These are phyloP conservation scores for Quercus phellos DNA, from an alignment of 331 rosid genomes.

Conservation along the genomic window DNA sequence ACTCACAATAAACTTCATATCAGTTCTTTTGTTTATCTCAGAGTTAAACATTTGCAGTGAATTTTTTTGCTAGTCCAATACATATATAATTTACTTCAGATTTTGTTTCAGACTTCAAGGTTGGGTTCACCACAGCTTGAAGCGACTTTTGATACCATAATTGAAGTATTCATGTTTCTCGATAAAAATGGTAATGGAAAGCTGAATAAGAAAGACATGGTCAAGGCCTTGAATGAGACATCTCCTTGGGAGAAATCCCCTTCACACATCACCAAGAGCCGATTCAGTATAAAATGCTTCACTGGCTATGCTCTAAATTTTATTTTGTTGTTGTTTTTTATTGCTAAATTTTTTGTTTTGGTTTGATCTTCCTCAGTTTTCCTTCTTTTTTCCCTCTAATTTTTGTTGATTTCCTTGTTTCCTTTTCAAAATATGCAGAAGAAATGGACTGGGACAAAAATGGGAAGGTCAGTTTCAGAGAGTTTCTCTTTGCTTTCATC, in stretches of 20 bases:
- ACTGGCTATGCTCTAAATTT: constrained; percentile 3
- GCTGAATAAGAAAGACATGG: constrained; percentile 70
- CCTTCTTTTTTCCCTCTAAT: neutral
- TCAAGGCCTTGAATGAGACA: constrained; percentile 61
- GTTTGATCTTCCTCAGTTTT: neutral
- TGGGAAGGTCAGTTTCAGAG: constrained; percentile 72
- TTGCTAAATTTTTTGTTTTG: neutral
- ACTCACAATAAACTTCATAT: constrained; percentile 15
- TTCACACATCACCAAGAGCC: constrained; percentile 40
- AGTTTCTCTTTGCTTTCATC: constrained; percentile 82
- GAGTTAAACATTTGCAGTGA: constrained; percentile 1
- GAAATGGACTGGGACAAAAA: constrained; percentile 90
- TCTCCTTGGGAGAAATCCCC: constrained; percentile 75
- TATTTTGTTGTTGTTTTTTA: neutral
- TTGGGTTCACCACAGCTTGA: constrained; percentile 55
- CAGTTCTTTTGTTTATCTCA: neutral
- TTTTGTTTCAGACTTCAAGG: constrained; percentile 50
- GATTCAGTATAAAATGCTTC: constrained; percentile 57
- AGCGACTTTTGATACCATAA: constrained; percentile 58
- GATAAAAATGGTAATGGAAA: constrained; percentile 79
- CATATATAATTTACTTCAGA: neutral
- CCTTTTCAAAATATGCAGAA: constrained; percentile 30
- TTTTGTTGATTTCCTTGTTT: neutral
- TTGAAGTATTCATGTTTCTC: constrained; percentile 68
- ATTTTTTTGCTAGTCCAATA: neutral